Percentiles rank a stretch among this genome's conserved stretches.
Conservation (phyloP, 1,284 basidiomycete genomes). For the Mycosarcoma mackinlayi region DNA sequence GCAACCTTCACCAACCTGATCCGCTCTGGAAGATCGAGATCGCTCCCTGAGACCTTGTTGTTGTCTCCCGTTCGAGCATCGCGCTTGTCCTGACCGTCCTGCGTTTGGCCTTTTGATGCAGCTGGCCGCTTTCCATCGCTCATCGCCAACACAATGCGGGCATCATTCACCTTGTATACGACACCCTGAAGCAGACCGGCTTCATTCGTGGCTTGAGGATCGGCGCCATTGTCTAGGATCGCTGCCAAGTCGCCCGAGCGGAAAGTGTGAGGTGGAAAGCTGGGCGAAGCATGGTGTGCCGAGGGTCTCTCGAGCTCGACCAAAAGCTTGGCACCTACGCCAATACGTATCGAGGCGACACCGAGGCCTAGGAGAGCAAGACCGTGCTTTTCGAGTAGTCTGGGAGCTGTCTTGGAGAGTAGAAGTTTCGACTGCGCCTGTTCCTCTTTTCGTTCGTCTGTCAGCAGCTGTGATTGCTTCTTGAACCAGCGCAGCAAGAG, state of each 20-base stretch:
- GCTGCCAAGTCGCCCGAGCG: constrained; percentile 85
- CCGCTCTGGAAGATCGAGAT: constrained; percentile 82
- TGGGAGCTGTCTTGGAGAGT: constrained; percentile 84
- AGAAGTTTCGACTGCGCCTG: constrained; percentile 82
- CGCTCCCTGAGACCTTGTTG: constrained; percentile 72
- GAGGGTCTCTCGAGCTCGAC: constrained; percentile 85
- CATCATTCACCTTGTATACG: constrained; percentile 38
- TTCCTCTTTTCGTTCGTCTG: constrained; percentile 82
- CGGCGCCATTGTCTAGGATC: constrained; percentile 76
- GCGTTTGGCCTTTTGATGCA: neutral
- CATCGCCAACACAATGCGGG: constrained; percentile 30
- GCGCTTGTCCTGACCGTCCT: constrained; percentile 24
- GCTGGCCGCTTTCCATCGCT: constrained; percentile 24
- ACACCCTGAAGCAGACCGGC: constrained; percentile 37
- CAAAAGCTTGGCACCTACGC: constrained; percentile 90
- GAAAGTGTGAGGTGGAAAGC: constrained; percentile 86
- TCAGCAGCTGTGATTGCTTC: constrained; percentile 77
- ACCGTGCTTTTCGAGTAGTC: constrained; percentile 86
- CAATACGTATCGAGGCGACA: constrained; percentile 78
- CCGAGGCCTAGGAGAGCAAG: constrained; percentile 81
- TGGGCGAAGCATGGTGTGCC: constrained; percentile 78
- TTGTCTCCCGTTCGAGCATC: constrained; percentile 63
- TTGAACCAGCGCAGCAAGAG: constrained; percentile 74
- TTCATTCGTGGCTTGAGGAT: constrained; percentile 32
- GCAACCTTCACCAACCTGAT: constrained; percentile 89